A percentile compares a stretch with the other conserved stretches of the same genome.
These are phyloP conservation scores for Penicillium sp. DNA, from an alignment of 2,329 filamentous ascomycete species.

Conservation along the genomic window DNA sequence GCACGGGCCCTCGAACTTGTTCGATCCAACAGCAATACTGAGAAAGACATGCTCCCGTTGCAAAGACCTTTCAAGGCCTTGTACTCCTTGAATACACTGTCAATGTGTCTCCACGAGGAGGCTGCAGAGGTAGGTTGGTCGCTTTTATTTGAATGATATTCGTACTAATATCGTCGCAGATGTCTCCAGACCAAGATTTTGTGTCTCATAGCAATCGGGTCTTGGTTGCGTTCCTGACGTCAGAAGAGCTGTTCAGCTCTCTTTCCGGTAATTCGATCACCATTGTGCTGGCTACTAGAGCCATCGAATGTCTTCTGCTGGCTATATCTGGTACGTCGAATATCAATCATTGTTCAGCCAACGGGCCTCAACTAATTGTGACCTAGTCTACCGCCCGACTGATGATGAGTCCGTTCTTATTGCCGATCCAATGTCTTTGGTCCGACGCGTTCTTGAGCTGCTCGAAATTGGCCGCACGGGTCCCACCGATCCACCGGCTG, in stretches of 20 bases:
- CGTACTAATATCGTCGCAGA: conserved; percentile 14
- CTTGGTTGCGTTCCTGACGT: conserved; percentile 61
- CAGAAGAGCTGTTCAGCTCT: conserved; percentile 53
- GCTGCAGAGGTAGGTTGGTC: conserved; percentile 28
- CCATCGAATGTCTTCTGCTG: conserved; percentile 59
- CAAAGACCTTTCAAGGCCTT: conserved; percentile 70
- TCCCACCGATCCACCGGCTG: conserved; percentile 11
- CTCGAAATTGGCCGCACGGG: conserved; percentile 31
- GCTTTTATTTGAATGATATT: background rate
- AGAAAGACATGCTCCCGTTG: conserved; percentile 65
- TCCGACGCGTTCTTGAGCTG: conserved; percentile 38
- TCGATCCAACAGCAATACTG: conserved; percentile 53
- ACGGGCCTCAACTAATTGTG: conserved; percentile 17
- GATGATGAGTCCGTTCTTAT: conserved; percentile 30
- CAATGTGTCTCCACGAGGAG: conserved; percentile 58
- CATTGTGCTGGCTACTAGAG: conserved; percentile 52
- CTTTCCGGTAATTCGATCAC: conserved; percentile 49
- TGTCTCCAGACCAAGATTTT: conserved; percentile 37
- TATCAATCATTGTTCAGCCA: background rate
- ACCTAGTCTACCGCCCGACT: conserved; percentile 23
- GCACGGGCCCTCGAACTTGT: conserved; percentile 62
- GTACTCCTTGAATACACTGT: conserved; percentile 69
- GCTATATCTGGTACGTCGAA: conserved; percentile 54
- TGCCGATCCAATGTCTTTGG: conserved; percentile 38
- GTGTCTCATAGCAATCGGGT: conserved; percentile 51